Base-by-base conservation (phyloP, 2,329 filamentous ascomycete species). In the Macrophomina pseudophaseolina region DNA sequence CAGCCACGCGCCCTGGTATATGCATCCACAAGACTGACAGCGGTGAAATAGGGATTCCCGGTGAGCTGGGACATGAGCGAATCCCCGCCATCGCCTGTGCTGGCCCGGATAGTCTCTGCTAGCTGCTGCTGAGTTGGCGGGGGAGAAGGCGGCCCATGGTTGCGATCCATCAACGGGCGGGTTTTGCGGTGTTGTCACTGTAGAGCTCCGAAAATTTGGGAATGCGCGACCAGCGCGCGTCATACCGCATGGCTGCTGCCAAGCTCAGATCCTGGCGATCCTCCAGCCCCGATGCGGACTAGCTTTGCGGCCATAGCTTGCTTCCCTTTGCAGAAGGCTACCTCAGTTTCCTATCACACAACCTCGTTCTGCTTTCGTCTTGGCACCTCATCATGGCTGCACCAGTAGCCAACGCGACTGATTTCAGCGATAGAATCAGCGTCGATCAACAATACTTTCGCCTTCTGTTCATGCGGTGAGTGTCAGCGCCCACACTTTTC, bases 21-120 rank as follows among this genome's bases (percentile, higher is more conserved):
- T 32, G 49, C 56, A n/a, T 64, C 87, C 86, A 73, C 88, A 88
- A 54, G 88, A 71, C 77, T 52, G 80, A 83, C 84, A 62, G 83
- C 84, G 62, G 83, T 84, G 72, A 86, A 86, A 74, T 85, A 84
- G 9, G 84, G 84, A 70, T 86, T 86, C 35, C 75, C 77, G 32
- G 80, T 78, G 52, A 85, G 74, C 52, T 84, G 82, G 23, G 77
- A 74, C 60, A 82, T 78, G 23, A 83, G 68, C 5, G 80, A 79
- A 59, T 74, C 76, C 67, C 80, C 72, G 56, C 72, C 78, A 65
- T 72, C 72, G 44, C 73, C 71, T 51, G 71, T 67, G 54, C 75
- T 74, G 59, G 74, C 72, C 42, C 58, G 72, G 65, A 78, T 68
- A 51, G 80, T 76, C 70, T 77, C 79, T 65, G 81, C 71, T 65